Evolutionary conservation across 2,329 filamentous ascomycete species (phyloP), one percentile per base, ranked within the genome.

Genomic region (Ophiocordyceps camponoti-saundersi): DNA sequence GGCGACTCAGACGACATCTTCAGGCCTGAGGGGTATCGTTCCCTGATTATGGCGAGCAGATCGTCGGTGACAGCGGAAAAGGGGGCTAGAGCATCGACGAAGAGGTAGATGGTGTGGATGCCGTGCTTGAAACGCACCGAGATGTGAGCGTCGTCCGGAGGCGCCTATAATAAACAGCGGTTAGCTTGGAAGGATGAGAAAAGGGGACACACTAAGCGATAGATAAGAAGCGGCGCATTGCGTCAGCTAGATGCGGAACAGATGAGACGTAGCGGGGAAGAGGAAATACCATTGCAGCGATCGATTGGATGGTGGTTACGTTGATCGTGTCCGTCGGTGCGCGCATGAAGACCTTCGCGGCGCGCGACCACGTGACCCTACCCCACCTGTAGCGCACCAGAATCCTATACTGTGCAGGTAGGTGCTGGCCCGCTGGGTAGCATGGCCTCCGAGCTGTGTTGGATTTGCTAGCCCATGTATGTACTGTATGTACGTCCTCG

Each of bases 91-190:
- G 77, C 65, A 39, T 77, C 71, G 43, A 82, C 70, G 51, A 83
- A 79, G 48, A 88, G 68, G 55, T 84, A 76, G 52, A 87, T 69
- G 4, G 82, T 88, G 55, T 79, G 75, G 48, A 77, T 76, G 57
- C 82, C 79, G 59, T 83, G 73, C 61, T 86, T 87, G 65, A 89
- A 79, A 49, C 80, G 73, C 47, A 89, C 65, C 11, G 82, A 85
- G 55, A 76, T 69, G 53, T 73, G 67, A n/a, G 70, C 64, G 42
- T 77, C 70, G 49, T 66, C 62, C 20, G 65, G 53, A 15, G 43
- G 46, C 34, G 30, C 46, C 51, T 52, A 22, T 18, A 30, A 16
- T 8, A 18, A 36, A n/a, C 15, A 16, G 34, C 34, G 8, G 8
- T 29, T 29, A 29, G 26, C 26, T 29, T 29, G 8, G 26, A 10